These are phyloP conservation scores for Mycena sp. DNA, from an alignment of 1,284 basidiomycete species.

Conservation along the genomic window DNA sequence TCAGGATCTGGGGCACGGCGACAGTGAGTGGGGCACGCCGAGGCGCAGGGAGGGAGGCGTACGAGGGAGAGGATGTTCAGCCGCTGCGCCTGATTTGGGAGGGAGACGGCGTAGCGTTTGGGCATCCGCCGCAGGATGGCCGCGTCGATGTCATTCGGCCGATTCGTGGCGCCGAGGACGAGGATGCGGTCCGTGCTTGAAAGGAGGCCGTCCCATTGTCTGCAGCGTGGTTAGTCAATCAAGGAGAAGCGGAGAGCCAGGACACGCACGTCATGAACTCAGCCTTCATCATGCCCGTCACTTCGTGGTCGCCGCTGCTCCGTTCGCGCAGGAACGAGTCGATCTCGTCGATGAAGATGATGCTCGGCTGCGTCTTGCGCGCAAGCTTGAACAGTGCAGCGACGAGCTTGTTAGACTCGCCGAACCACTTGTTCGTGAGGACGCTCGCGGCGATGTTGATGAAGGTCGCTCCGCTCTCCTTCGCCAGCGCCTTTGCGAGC, in stretches of 20 bases:
- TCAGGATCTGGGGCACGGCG: conserved; percentile 76
- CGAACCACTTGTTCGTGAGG: conserved; percentile 95
- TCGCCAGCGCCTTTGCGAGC: conserved; percentile 94
- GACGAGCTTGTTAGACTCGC: conserved; percentile 98
- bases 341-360: conserved; percentile 97
- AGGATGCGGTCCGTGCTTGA: conserved; percentile 88
- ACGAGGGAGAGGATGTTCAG: conserved; percentile 91
- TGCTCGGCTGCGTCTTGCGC: conserved; percentile 82
- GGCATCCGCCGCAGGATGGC: conserved; percentile 98
- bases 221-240: conserved; percentile 41
- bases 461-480: conserved; percentile 97
- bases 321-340: conserved; percentile 95
- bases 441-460: conserved; percentile 89
- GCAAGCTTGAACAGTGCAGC: conserved; percentile 93
- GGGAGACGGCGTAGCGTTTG: conserved; percentile 91
- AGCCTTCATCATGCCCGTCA: conserved; percentile 99
- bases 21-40: not conserved
- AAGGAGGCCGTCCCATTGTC: conserved; percentile 96
- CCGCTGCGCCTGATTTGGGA: conserved; percentile 87
- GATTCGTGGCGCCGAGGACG: conserved; percentile 96
- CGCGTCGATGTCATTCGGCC: conserved; percentile 94
- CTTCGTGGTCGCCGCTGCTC: conserved; percentile 92
- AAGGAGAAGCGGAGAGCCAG: conserved; percentile 8
- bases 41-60: conserved; percentile 36
- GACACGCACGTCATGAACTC: conserved; percentile 95